Conservation (phyloP, 208 protist genomes). For the Entamoeba invadens region DNA sequence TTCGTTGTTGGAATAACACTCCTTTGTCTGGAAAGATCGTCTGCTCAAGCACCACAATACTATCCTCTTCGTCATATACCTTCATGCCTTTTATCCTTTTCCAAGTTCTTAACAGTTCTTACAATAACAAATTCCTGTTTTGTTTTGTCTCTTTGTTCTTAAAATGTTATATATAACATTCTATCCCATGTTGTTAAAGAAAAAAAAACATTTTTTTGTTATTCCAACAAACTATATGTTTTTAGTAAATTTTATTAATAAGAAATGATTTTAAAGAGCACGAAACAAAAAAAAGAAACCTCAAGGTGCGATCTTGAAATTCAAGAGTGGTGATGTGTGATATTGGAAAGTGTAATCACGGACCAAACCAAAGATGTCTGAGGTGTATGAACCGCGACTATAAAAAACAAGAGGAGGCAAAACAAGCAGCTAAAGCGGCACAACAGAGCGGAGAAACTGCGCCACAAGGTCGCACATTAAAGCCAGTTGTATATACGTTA, state of each 20-base stretch:
- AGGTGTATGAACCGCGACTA: background rate
- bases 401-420: background rate
- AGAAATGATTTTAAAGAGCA: background rate
- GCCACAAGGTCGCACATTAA: background rate
- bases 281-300: background rate
- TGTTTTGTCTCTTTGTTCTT: background rate
- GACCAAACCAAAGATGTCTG: background rate
- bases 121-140: too few relatives aligned
- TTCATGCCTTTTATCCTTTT: background rate
- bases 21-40: background rate
- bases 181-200: background rate
- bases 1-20: background rate
- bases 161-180: background rate
- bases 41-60: background rate
- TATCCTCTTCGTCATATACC: background rate
- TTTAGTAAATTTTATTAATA: background rate
- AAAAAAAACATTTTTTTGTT: background rate
- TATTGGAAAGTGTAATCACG: background rate
- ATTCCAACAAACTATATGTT: background rate
- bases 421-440: background rate
- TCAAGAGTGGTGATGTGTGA: background rate
- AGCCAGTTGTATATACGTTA: background rate
- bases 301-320: background rate
- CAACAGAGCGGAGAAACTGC: background rate
- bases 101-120: too few relatives aligned